These are phyloP conservation scores for Arthrobotrys conoides DNA, from an alignment of 2,329 filamentous ascomycete species.

Conservation along the genomic window DNA sequence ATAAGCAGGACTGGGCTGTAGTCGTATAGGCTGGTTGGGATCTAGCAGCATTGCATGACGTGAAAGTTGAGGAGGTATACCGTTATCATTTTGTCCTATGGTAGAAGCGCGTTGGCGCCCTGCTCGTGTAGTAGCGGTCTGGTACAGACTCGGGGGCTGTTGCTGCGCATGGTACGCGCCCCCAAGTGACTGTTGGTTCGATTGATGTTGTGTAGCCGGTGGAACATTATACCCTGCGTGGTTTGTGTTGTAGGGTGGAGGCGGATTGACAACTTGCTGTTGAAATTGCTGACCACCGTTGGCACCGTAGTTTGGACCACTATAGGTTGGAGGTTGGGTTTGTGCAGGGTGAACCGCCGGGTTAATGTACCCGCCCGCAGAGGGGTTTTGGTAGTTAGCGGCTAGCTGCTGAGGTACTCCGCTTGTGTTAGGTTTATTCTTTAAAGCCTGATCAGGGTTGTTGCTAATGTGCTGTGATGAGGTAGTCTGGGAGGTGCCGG, in stretches of 20 bases:
- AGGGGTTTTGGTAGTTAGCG: constrained; percentile 53
- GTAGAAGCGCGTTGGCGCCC: constrained; percentile 92
- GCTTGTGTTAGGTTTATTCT: constrained; percentile 79
- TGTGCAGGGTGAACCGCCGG: constrained; percentile 29
- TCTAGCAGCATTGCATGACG: constrained; percentile 96
- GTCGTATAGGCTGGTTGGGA: constrained; percentile 89
- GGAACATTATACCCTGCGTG: constrained; percentile 44
- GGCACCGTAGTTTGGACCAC: constrained; percentile 62
- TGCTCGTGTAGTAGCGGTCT: constrained; percentile 82
- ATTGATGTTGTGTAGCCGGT: constrained; percentile 23
- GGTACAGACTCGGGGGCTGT: constrained; percentile 75
- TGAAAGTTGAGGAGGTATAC: constrained; percentile 92
- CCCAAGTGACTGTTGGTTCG: constrained; percentile 26
- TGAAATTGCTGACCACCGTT: constrained; percentile 64
- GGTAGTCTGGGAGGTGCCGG: constrained; percentile 89
- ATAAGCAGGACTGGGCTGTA: constrained; percentile 96
- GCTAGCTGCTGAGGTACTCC: constrained; percentile 43
- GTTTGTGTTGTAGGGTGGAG: constrained; percentile 42
- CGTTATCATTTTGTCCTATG: constrained; percentile 94
- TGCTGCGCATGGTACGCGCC: constrained; percentile 70
- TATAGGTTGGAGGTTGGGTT: constrained; percentile 59
- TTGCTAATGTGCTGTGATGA: constrained; percentile 70
- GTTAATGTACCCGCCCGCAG: constrained; percentile 38
- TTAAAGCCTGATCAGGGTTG: constrained; percentile 71
- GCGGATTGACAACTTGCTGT: constrained; percentile 58